Base-by-base conservation (phyloP, 371 early-diverging fungal genomes). In the Chytridiales sp. region DNA sequence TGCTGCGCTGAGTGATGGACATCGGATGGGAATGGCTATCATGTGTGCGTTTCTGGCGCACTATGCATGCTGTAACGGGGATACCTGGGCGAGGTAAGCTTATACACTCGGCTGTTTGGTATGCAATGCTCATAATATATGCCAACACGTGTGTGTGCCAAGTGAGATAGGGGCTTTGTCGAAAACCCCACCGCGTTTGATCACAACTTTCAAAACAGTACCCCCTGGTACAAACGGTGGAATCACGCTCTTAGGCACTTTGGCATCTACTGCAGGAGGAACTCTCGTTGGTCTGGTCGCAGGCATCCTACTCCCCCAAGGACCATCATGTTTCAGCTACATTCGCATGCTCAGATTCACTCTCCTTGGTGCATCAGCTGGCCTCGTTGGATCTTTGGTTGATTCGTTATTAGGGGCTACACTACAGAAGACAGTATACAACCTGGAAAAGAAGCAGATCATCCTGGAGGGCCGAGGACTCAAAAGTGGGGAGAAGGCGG, bases 221-320 rank as follows among this genome's bases (percentile, higher is more conserved):
- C 95, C 95, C 1, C 87, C 87, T 34, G 95, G 93, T 3, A 94
- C 93, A 5, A 94, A 93, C 69, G 95, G 93, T 17, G 94, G 88
- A 27, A 43, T 75, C 22, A 55, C 59, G 17, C 27, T 43, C 1
- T n/a, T 69, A 6, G 75, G 75, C 27, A 21, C 58, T 1, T 21
- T 47, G 17, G 75, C 72, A 1, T 62, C 70, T 1, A 17, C 68
- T 8, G 40, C 40, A 4, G 95, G 95, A 21, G 93, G 95, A 13
- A 69, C 80, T 9, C 42, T 83, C 13, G 78, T 93, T 21, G 95
- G 92, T 0, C 42, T 87, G 5, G 64, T 78, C 0, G 90, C 84
- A 3, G 74, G 84, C 0, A 9, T 86, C 17, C 72, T 77, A 0
- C 56, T 89, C 21, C 61, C 55, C 64, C 65, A 6, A 13, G 52